Evolutionary conservation across 768 basidiomycete species (phyloP), one percentile per base, ranked within the genome.

Genomic region (Russula sp.): DNA sequence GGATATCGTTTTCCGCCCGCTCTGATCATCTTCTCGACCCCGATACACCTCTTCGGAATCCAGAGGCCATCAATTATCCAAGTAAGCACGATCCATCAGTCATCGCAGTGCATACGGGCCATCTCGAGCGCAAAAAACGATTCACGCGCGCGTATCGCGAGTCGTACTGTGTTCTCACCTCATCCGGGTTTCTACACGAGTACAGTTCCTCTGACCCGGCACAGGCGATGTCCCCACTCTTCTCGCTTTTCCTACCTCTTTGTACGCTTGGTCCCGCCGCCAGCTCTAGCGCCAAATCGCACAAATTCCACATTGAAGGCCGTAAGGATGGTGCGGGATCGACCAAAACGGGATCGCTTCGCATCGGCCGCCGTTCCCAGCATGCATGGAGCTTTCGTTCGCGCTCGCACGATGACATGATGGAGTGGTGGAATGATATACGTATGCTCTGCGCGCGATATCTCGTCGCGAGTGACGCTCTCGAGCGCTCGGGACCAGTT

Each of bases 351-450:
- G 86, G 87, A n/a, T 79, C 81, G 2, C 72, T 86, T 70, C 71
- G 82, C 32, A 63, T 68, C 28, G 28, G 73, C 40, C 65, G 73
- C 59, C 71, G 76, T 44, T 75, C 80, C 26, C 78, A 84, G 59
- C 82, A 85, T 70, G 92, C 92, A 32, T 98, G 90, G 86, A 90
- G 87, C 55, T 98, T 99, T 81, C 83, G 94, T 40, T 84, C 90
- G 52, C 79, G 96, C 64, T 89, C 87, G 63, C 85, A 90, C 68
- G 96, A 98, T 67, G 96, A 98, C 69, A 94, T 98, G 93, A 93
- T 98, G 93, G 97, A 99, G 77, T 97, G 97, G 92, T 99, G 97
- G 97, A 98, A 98, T 72, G 97, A 98, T 73, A 80, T 95, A 46
- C 77, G 92, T 65, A 94, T 95, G 92, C 78, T 96, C 46, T 95